Conservation (phyloP, 2,329 filamentous ascomycete species). For the Neofusicoccum parvum region DNA sequence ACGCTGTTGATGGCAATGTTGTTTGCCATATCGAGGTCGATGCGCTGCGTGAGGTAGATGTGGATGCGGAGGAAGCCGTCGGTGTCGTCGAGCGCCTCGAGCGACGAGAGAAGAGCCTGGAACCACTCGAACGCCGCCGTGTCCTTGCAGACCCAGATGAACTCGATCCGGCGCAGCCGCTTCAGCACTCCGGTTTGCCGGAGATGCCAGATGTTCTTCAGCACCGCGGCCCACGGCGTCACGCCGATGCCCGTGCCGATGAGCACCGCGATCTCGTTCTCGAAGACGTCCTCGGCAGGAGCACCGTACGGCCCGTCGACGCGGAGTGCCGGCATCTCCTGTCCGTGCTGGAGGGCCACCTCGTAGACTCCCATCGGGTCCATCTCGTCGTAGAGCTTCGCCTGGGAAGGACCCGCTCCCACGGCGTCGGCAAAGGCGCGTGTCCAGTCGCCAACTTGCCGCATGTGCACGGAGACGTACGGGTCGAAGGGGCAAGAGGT, state of each 20-base stretch:
- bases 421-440: slow-evolving; percentile 86
- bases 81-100: slow-evolving; percentile 67
- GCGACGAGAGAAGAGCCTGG: slow-evolving; percentile 88
- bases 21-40: slow-evolving; percentile 88
- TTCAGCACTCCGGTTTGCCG: slow-evolving; percentile 87
- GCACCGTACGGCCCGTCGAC: slow-evolving; percentile 97
- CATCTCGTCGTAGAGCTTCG: slow-evolving; percentile 85
- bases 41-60: slow-evolving; percentile 92
- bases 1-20: slow-evolving; percentile 98
- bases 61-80: slow-evolving; percentile 93
- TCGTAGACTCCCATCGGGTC: slow-evolving; percentile 98
- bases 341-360: slow-evolving; percentile 88
- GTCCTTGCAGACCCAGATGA: slow-evolving; percentile 98
- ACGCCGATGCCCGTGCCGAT: slow-evolving; percentile 87
- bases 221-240: slow-evolving; percentile 81
- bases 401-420: slow-evolving; percentile 85
- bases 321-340: slow-evolving; percentile 85
- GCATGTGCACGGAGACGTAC: slow-evolving; percentile 91
- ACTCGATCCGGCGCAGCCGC: slow-evolving; percentile 90
- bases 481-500: slow-evolving; percentile 96
- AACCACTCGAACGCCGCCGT: slow-evolving; percentile 98
- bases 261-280: slow-evolving; percentile 84
- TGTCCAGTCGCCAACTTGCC: slow-evolving; percentile 96
- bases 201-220: slow-evolving; percentile 98
- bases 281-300: slow-evolving; percentile 94